phyloP scores from a whole-genome alignment of 1,284 basidiomycete species.

The Ustilago nuda region DNA sequence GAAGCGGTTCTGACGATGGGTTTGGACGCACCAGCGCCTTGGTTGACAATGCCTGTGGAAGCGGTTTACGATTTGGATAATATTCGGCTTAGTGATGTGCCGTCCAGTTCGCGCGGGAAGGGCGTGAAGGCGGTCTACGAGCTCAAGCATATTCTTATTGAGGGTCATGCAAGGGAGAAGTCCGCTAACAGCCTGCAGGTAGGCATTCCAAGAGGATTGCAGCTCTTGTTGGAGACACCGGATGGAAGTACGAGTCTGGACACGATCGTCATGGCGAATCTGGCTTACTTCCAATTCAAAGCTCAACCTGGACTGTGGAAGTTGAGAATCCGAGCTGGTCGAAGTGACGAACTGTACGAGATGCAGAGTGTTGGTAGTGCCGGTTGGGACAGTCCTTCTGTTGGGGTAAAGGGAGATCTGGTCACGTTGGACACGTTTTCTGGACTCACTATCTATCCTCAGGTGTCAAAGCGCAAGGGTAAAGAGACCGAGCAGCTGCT shows the following conservation, averaged over 20 bases:
- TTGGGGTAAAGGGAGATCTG: constrained; percentile 71
- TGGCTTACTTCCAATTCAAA: constrained; percentile 96
- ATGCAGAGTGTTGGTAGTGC: constrained; percentile 79
- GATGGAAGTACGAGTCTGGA: constrained; percentile 55
- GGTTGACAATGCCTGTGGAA: constrained; percentile 89
- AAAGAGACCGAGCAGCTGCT: constrained; percentile 86
- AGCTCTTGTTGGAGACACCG: constrained; percentile 71
- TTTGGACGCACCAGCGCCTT: constrained; percentile 88
- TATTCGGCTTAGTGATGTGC: constrained; percentile 81
- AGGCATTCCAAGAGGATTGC: constrained; percentile 76
- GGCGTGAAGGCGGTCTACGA: constrained; percentile 84
- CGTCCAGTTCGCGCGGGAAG: constrained; percentile 71
- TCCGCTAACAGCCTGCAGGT: constrained; percentile 71
- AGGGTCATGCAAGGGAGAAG: constrained; percentile 88
- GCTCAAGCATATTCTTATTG: constrained; percentile 89
- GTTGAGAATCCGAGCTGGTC: constrained; percentile 83
- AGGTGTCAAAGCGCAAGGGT: constrained; percentile 78
- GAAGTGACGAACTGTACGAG: constrained; percentile 82
- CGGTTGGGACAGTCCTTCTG: constrained; percentile 81
- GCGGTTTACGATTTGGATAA: constrained; percentile 96
- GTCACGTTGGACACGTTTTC: constrained; percentile 80
- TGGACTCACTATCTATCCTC: constrained; percentile 87
- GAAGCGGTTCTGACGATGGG: constrained; percentile 87
- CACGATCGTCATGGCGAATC: constrained; percentile 83
- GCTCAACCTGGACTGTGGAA: constrained; percentile 87